Evolutionary conservation across 1,139 yeast genomes (phyloP).

Genomic region (Suhomyces ambrosiae): DNA sequence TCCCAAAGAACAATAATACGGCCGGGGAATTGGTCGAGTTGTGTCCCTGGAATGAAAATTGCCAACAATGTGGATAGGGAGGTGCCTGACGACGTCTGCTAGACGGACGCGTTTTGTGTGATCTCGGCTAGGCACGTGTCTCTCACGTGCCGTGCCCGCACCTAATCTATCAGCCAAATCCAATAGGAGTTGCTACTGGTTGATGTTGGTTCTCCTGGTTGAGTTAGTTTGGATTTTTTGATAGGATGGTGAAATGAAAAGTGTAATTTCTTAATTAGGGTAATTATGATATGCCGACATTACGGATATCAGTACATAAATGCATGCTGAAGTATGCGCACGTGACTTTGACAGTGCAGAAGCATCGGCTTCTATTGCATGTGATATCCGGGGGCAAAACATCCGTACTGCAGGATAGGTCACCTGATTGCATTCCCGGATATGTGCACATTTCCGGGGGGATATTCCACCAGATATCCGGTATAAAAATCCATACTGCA

Average conservation of each 20-base stretch:
- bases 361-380: background rate
- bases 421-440: slow-evolving; percentile 1
- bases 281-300: background rate
- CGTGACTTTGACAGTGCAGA: too few relatives aligned
- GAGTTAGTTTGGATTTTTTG: background rate
- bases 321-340: too few relatives aligned
- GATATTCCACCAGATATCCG: too few relatives aligned
- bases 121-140: slow-evolving; percentile 13
- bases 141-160: too few relatives aligned
- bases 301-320: background rate
- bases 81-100: slow-evolving; percentile 9
- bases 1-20: background rate
- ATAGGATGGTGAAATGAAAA: too few relatives aligned
- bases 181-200: background rate
- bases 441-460: background rate
- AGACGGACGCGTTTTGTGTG: slow-evolving; percentile 14
- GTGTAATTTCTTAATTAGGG: too few relatives aligned
- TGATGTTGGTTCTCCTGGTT: background rate
- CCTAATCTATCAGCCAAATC: too few relatives aligned
- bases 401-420: background rate
- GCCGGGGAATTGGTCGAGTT: slow-evolving; percentile 2
- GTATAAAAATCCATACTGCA: too few relatives aligned
- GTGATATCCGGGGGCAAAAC: background rate
- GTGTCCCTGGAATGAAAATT: slow-evolving; percentile 6
- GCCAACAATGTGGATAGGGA: slow-evolving; percentile 8